Conservation (phyloP, 2,329 filamentous ascomycete species). For the Alternaria sp. region DNA sequence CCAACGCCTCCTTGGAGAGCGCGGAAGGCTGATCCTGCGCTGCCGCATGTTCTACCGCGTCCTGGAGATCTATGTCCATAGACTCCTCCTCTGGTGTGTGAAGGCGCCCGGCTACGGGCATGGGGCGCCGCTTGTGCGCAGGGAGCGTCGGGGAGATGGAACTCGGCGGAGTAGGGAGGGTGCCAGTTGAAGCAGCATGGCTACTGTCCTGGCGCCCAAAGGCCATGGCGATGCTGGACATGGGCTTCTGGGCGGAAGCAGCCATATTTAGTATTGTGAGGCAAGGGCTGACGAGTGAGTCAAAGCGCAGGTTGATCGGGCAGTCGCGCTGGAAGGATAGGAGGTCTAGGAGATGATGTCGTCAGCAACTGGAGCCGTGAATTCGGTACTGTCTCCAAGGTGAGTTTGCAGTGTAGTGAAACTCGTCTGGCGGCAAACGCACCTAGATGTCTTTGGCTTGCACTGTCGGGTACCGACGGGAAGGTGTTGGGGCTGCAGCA, state of each 20-base stretch:
- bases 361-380: not conserved
- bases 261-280: conserved; percentile 45
- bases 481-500: not conserved
- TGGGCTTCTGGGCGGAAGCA: conserved; percentile 45
- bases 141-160: conserved; percentile 90
- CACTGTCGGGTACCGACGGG: conserved; percentile 9
- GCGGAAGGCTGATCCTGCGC: conserved; percentile 54
- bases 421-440: conserved; percentile 9
- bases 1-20: conserved; percentile 62
- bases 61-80: conserved; percentile 86
- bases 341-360: conserved; percentile 1
- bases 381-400: not conserved
- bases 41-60: conserved; percentile 65
- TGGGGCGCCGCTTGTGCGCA: conserved; percentile 76
- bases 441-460: conserved; percentile 17
- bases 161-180: conserved; percentile 90
- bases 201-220: conserved; percentile 47
- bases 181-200: conserved; percentile 41
- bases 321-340: conserved; percentile 24
- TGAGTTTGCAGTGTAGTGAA: not conserved
- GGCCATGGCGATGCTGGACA: conserved; percentile 54
- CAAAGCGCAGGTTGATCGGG: conserved; percentile 23
- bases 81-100: conserved; percentile 60
- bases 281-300: conserved; percentile 45
- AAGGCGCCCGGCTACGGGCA: conserved; percentile 56